Evolutionary conservation across 805 yeast genomes (phyloP).

Genomic region (Sugiyamaella mastotermitis): DNA sequence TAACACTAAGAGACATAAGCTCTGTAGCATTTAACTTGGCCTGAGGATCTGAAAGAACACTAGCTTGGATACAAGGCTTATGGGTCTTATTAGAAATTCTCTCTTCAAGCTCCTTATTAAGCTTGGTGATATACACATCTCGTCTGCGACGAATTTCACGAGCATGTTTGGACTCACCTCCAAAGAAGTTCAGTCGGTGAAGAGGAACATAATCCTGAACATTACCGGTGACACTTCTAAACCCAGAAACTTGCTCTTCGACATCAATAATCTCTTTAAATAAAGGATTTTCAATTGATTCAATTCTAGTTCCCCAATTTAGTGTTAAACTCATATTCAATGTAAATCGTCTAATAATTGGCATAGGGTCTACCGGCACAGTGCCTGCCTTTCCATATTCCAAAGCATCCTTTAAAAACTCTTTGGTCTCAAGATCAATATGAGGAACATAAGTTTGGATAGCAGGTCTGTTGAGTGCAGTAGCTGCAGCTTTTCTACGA

Average conservation of each 20-base stretch:
- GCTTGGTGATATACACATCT: slow-evolving; percentile 14
- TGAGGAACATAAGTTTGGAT: slow-evolving; percentile 30
- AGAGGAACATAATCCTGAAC: slow-evolving; percentile 34
- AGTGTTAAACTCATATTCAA: slow-evolving; percentile 34
- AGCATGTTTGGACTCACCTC: slow-evolving; percentile 11
- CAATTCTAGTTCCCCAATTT: slow-evolving; percentile 35
- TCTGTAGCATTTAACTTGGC: slow-evolving; percentile 16
- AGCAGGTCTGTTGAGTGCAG: slow-evolving; percentile 34
- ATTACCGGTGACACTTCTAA: slow-evolving; percentile 32
- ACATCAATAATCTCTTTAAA: slow-evolving; percentile 27
- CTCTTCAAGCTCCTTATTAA: slow-evolving; percentile 15
- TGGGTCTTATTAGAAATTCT: slow-evolving; percentile 13
- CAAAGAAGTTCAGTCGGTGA: slow-evolving; percentile 14
- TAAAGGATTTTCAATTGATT: slow-evolving; percentile 24
- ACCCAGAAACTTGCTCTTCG: slow-evolving; percentile 27
- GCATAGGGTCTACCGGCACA: slow-evolving; percentile 3
- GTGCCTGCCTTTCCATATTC: slow-evolving; percentile 2
- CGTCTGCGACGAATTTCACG: slow-evolving; percentile 18
- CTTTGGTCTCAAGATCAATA: slow-evolving; percentile 31
- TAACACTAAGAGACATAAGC: slow-evolving; percentile 4
- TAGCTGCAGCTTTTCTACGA: slow-evolving; percentile 34
- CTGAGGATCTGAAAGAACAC: slow-evolving; percentile 16
- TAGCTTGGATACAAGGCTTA: slow-evolving; percentile 21
- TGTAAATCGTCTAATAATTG: slow-evolving; percentile 17
- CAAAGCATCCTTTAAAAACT: slow-evolving; percentile 28